Evolutionary conservation across 2,329 filamentous ascomycete species (phyloP).

Genomic region (Dactylonectria estremocensis): DNA sequence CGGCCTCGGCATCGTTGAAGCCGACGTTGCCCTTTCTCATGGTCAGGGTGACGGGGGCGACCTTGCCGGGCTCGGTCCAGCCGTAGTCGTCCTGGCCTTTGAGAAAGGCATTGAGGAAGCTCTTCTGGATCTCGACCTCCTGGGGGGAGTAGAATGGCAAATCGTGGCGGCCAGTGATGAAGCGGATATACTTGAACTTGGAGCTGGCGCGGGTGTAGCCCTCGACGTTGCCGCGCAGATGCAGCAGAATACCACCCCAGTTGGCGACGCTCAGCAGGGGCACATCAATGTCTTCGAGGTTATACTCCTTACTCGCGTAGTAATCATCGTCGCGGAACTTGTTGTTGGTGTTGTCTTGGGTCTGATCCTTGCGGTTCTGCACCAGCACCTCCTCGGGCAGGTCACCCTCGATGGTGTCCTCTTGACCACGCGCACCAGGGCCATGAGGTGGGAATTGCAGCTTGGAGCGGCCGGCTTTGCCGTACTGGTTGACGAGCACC

Average conservation of each 20-base stretch:
- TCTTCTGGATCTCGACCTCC: conserved; percentile 76
- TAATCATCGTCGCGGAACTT: conserved; percentile 75
- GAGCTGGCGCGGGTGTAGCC: conserved; percentile 76
- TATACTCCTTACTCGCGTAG: conserved; percentile 76
- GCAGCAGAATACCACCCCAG: conserved; percentile 79
- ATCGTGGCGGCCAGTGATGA: conserved; percentile 80
- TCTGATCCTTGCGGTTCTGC: conserved; percentile 65
- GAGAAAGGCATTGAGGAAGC: conserved; percentile 80
- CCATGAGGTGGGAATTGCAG: conserved; percentile 24
- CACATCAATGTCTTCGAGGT: conserved; percentile 76
- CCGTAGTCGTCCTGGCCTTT: conserved; percentile 75
- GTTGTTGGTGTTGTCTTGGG: conserved; percentile 62
- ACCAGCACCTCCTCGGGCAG: conserved; percentile 66
- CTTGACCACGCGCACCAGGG: conserved; percentile 24
- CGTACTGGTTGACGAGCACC: conserved; percentile 74
- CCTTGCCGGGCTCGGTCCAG: conserved; percentile 66
- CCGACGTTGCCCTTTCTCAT: conserved; percentile 78
- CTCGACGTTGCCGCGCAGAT: conserved; percentile 78
- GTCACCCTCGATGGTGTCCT: conserved; percentile 72
- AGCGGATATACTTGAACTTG: conserved; percentile 77
- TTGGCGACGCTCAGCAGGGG: conserved; percentile 78
- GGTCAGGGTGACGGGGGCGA: conserved; percentile 72
- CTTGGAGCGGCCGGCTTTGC: conserved; percentile 47
- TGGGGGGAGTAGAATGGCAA: conserved; percentile 81
- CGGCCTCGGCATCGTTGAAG: conserved; percentile 74